A percentile compares a stretch with the other conserved stretches of the same genome.
Evolutionary conservation across 2,329 filamentous ascomycete species (phyloP).

Genomic region (Pyricularia grisea): DNA sequence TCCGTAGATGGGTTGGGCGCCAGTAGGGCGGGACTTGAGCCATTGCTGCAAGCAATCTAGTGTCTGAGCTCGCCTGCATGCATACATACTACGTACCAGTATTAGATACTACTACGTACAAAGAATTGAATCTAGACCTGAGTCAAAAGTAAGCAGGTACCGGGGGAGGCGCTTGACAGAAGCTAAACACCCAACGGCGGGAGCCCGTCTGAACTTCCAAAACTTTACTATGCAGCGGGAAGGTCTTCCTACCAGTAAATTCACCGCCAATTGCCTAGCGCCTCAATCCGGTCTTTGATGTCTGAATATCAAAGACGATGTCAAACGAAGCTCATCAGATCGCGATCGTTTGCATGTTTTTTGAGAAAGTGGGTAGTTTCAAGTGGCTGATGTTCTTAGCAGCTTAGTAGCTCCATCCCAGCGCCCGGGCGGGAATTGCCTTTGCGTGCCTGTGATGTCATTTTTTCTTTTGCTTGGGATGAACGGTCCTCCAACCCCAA

Average conservation of each 20-base stretch:
- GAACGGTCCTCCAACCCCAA: neutral
- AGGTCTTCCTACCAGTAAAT: neutral
- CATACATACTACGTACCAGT: no score
- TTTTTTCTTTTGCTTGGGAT: neutral
- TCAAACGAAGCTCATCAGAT: neutral
- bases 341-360: neutral
- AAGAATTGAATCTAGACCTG: neutral
- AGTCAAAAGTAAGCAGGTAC: neutral
- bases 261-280: neutral
- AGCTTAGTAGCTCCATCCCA: neutral
- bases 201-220: neutral
- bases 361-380: neutral
- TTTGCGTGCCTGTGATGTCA: slow-evolving; percentile 1
- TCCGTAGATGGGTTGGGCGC: neutral
- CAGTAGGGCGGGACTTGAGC: neutral
- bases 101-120: no score
- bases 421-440: neutral
- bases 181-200: neutral
- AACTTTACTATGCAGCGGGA: neutral
- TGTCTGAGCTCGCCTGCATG: neutral
- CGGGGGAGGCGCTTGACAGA: neutral
- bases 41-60: neutral
- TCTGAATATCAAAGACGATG: neutral
- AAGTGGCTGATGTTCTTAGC: neutral
- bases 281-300: neutral